Evolutionary conservation across 2,329 filamentous ascomycete species (phyloP).

Genomic region (Fusarium tanahbumbuense): DNA sequence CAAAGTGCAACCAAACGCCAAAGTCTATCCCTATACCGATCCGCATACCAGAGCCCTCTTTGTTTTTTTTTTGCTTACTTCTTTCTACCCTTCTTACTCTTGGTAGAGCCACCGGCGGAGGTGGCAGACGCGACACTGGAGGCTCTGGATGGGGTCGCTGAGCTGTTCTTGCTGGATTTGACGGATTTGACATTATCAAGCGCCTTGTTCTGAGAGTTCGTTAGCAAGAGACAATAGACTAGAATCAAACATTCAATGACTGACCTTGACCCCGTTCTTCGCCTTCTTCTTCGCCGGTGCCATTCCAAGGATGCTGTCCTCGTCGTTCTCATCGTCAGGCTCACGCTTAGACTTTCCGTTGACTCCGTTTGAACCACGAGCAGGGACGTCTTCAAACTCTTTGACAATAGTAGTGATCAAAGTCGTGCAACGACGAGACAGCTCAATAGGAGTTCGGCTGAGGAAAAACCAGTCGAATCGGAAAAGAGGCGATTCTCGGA

Average conservation of each 20-base stretch:
- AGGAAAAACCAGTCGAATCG: slow-evolving; percentile 99
- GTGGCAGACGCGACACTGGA: slow-evolving; percentile 86
- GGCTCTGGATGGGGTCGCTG: slow-evolving; percentile 82
- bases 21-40: slow-evolving; percentile 32
- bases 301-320: slow-evolving; percentile 81
- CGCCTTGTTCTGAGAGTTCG: slow-evolving; percentile 80
- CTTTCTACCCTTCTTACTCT: slow-evolving; percentile 56
- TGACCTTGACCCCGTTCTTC: slow-evolving; percentile 88
- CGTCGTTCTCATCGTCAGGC: slow-evolving; percentile 83
- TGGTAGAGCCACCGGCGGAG: slow-evolving; percentile 67
- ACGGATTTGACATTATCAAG: slow-evolving; percentile 89
- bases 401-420: slow-evolving; percentile 93
- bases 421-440: slow-evolving; percentile 92
- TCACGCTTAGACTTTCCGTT: slow-evolving; percentile 81
- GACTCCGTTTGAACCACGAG: slow-evolving; percentile 66
- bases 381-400: slow-evolving; percentile 82
- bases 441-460: slow-evolving; percentile 90
- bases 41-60: slow-evolving; percentile 10
- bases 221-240: slow-evolving; percentile 26
- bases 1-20: slow-evolving; percentile 45
- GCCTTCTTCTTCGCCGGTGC: slow-evolving; percentile 94
- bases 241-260: slow-evolving; percentile 9
- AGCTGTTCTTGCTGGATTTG: slow-evolving; percentile 83
- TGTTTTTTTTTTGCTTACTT: slow-evolving; percentile 43
- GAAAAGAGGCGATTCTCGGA: slow-evolving; percentile 93